phyloP scores from a whole-genome alignment of 352 stramenopile genomes.

The Phytopythium ostracodes region DNA sequence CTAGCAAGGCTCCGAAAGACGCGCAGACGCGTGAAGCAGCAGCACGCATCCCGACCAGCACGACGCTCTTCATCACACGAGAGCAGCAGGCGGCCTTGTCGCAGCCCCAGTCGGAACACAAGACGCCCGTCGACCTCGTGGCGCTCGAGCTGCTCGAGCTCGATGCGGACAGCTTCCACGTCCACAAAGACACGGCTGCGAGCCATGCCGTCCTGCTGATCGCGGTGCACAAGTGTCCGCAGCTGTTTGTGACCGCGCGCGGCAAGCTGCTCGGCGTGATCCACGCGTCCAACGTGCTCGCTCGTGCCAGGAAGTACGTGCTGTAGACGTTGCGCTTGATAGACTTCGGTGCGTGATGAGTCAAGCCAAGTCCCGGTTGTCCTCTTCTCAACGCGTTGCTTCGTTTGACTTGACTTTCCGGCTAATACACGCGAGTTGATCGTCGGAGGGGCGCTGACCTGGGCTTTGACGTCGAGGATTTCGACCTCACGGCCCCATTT shows the following conservation, averaged over 20 bases:
- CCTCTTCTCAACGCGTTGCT: background rate
- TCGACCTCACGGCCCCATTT: background rate
- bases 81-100: constrained; percentile 29
- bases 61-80: background rate
- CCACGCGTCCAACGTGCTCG: constrained; percentile 61
- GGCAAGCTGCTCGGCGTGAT: constrained; percentile 72
- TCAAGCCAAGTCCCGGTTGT: background rate
- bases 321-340: constrained; percentile 22
- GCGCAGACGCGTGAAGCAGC: background rate
- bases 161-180: constrained; percentile 64
- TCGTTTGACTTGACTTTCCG: background rate
- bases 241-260: constrained; percentile 70
- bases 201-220: constrained; percentile 78
- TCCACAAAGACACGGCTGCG: constrained; percentile 59
- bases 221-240: constrained; percentile 69
- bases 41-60: background rate
- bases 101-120: constrained; percentile 20
- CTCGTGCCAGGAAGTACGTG: constrained; percentile 53
- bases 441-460: background rate
- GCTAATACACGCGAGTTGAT: constrained; percentile 5
- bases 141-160: constrained; percentile 51
- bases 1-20: background rate
- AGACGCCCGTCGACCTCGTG: constrained; percentile 49
- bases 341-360: background rate
- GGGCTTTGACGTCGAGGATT: background rate